These are phyloP conservation scores for Metarhizium anisopliae DNA, from an alignment of 2,329 filamentous ascomycete genomes.

Conservation along the genomic window DNA sequence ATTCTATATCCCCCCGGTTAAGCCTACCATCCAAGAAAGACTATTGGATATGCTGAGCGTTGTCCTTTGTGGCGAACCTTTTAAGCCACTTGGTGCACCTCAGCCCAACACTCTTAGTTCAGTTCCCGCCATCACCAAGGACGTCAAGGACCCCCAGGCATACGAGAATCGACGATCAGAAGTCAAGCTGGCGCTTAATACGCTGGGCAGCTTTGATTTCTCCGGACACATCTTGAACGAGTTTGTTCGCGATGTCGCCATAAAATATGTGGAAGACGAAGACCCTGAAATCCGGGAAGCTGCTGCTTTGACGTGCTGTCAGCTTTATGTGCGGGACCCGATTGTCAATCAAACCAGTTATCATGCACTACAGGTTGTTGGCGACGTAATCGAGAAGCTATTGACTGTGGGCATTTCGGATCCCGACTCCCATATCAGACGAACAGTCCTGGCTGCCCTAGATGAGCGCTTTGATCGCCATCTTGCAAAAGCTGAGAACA, in stretches of 20 bases:
- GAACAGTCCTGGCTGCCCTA: constrained; percentile 79
- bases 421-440: constrained; percentile 77
- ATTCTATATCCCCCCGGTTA: constrained; percentile 94
- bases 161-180: constrained; percentile 75
- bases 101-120: constrained; percentile 71
- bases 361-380: constrained; percentile 92
- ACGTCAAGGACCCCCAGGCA: constrained; percentile 75
- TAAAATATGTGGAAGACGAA: constrained; percentile 96
- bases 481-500: constrained; percentile 95
- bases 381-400: constrained; percentile 94
- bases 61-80: constrained; percentile 85
- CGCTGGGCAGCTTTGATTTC: constrained; percentile 96
- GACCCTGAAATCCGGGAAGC: constrained; percentile 90
- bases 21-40: constrained; percentile 85
- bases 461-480: constrained; percentile 94
- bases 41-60: constrained; percentile 90
- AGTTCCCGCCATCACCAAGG: constrained; percentile 76
- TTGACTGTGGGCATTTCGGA: constrained; percentile 93
- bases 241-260: constrained; percentile 95
- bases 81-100: constrained; percentile 85
- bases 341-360: constrained; percentile 98
- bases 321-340: constrained; percentile 91
- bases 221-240: constrained; percentile 89
- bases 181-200: constrained; percentile 87
- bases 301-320: constrained; percentile 91